Evolutionary conservation across 345 rosid species (phyloP), one percentile per base, ranked within the genome.

Genomic region (Moringa oleifera): DNA sequence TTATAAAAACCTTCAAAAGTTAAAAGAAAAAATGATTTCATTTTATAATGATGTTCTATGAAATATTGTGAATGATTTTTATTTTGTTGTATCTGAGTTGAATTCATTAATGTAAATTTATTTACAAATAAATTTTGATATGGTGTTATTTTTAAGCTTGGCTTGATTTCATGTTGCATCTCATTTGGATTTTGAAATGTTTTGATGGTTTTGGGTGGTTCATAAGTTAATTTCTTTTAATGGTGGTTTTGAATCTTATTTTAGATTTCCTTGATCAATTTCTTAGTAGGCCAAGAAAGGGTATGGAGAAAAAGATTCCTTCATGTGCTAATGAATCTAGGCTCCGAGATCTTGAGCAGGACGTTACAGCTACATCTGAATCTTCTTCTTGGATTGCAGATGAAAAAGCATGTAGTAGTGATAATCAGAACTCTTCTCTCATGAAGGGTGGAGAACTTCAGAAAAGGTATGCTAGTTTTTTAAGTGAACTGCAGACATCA

Each of bases 301-400:
- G 72, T 66, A 68, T 55, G 12, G 81, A 72, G 54, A 69, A 65
- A 64, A 75, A 61, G 68, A 56, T 62, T 25, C 72, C 68, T 60
- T 75, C 78, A 36, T 63, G 41, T 66, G 82, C 69, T 13, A 71
- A 73, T 24, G 90, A 70, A 71, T 68, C 68, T 59, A 71, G 79
- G 68, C 69, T 74, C 63, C 71, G 22, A 49, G 71, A 65, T 33
- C 33, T 57, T 63, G 86, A 76, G 69, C 85, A 72, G 63, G 80
- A 80, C 66, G 57, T 75, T 62, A 69, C 77, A 52, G 82, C 77
- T 73, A 78, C 86, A 59, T 86, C 99, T 19, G 97, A 88, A 76
- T 94, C 89, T 61, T 82, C 80, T 58, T 88, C 97, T 41, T 79
- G 83, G 80, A 66, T 61, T 71, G 82, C 74, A 25, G 97, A 86